Evolutionary conservation across 176 grass and related monocot species (phyloP), one percentile per base, ranked within the genome.

Genomic region (Thinopyrum elongatum): DNA sequence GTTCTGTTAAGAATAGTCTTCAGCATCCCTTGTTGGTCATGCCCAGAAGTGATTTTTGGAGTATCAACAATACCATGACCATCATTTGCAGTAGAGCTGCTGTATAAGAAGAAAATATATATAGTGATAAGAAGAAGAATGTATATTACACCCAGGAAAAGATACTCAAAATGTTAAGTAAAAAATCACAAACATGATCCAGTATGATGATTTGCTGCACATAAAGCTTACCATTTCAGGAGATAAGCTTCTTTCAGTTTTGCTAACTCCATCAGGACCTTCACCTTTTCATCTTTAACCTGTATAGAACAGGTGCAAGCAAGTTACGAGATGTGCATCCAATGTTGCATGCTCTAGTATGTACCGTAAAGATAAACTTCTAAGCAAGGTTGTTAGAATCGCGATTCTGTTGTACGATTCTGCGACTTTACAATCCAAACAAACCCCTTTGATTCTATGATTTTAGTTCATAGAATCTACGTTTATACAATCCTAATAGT

Each of bases 201-300:
- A 27, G 72, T 44, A 66, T 84, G 57, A 80, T 80, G 49, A 57
- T 21, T 76, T 81, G 39, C 14, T 80, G 61, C 72, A 84, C 70
- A 77, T 72, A 80, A 81, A 89, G 28, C 70, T 66, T 95, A 98
- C 96, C 89, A 90, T 74, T 91, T 93, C 53, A 88, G 78, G 35
- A 90, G 75, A 87, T 85, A 86, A 81, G 95, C 90, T 95, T 93
- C 84, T 89, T 95, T 95, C 60, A 95, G 74, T 86, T 92, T 90
- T 79, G 96, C 92, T 85, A 95, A 92, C 86, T 98, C 96, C 86
- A 95, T 89, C 12, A 98, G 90, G 79, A 87, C 82, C 66, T 82
- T 94, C 63, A 98, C 90, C 82, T 98, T 98, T 90, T 98, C 96
- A 82, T 95, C 88, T 39, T 91, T 95, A 78, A 98, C 91, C 93